A percentile compares a stretch with the other conserved stretches of the same genome.
Conservation (phyloP, 768 basidiomycete species). For the Rhizopogon vesiculosus region DNA sequence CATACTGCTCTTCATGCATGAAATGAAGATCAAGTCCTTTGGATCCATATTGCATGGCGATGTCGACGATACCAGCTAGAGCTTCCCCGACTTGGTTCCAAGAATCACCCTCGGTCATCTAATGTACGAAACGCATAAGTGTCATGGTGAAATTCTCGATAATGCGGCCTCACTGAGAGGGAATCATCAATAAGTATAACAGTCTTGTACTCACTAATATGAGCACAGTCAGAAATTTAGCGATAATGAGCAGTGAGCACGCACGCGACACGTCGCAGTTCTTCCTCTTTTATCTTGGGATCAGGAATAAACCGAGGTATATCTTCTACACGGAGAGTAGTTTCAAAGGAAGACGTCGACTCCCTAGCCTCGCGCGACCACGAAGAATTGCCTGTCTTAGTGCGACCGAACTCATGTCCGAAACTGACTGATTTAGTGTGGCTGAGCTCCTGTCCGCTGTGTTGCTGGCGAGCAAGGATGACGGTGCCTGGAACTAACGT, state of each 20-base stretch:
- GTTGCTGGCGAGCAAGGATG: constrained; percentile 18
- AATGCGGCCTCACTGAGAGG: constrained; percentile 23
- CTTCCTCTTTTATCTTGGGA: constrained; percentile 11
- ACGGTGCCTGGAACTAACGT: constrained; percentile 23
- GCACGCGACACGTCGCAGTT: constrained; percentile 20
- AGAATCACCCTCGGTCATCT: constrained; percentile 37
- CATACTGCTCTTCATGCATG: constrained; percentile 31
- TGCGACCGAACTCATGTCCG: not conserved
- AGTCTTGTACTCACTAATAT: constrained; percentile 33
- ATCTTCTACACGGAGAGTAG: constrained; percentile 20
- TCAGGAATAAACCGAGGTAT: constrained; percentile 21
- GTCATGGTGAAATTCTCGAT: no score
- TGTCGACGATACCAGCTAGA: constrained; percentile 34
- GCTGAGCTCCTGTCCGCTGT: constrained; percentile 2
- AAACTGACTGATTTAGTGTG: not conserved
- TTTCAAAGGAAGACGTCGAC: constrained; percentile 10
- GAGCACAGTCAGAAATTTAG: not conserved
- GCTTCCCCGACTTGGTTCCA: constrained; percentile 38
- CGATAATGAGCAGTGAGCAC: constrained; percentile 6
- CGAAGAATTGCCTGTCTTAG: not conserved
- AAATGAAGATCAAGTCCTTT: constrained; percentile 40
- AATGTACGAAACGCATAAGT: not conserved
- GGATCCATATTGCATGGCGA: constrained; percentile 30
- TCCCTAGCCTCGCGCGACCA: constrained; percentile 10
- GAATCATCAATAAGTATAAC: constrained; percentile 39